Conservation (phyloP, 768 basidiomycete species). For the Lactifluus subvellereus region DNA sequence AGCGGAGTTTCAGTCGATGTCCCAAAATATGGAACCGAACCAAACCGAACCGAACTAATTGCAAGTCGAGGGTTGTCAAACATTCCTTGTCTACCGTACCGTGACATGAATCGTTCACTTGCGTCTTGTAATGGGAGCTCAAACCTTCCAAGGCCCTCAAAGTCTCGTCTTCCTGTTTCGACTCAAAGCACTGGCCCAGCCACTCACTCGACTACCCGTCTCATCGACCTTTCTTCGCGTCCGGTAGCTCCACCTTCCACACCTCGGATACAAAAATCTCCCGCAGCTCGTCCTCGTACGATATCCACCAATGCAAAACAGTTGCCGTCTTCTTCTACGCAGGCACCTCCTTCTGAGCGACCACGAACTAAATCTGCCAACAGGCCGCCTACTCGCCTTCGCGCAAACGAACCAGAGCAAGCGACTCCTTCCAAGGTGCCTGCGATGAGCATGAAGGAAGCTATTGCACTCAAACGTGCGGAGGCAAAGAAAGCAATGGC, state of each 20-base stretch:
- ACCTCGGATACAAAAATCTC: conserved; percentile 6
- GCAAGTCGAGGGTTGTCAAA: too few relatives aligned
- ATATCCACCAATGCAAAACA: conserved; percentile 3
- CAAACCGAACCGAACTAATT: neutral
- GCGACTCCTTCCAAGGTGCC: conserved; percentile 31
- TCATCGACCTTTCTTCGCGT: neutral
- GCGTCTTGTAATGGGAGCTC: conserved; percentile 1
- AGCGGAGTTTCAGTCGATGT: conserved; percentile 6
- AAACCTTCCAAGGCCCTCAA: conserved; percentile 4
- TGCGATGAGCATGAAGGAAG: conserved; percentile 59
- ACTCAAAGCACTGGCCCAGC: neutral
- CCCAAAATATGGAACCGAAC: neutral
- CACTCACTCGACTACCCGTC: neutral
- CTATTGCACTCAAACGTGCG: conserved; percentile 72
- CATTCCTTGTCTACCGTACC: too few relatives aligned
- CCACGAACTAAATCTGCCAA: neutral
- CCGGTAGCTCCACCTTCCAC: neutral
- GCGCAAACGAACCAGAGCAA: conserved; percentile 1
- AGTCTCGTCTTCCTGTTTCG: conserved; percentile 13
- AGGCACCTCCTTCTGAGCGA: neutral
- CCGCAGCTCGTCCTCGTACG: conserved; percentile 2
- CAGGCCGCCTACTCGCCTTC: conserved; percentile 2
- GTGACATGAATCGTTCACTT: neutral
- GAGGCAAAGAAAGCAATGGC: conserved; percentile 59
- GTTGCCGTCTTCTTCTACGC: neutral